phyloP scores from a whole-genome alignment of 2,329 filamentous ascomycete genomes.

The Cytospora piceae region DNA sequence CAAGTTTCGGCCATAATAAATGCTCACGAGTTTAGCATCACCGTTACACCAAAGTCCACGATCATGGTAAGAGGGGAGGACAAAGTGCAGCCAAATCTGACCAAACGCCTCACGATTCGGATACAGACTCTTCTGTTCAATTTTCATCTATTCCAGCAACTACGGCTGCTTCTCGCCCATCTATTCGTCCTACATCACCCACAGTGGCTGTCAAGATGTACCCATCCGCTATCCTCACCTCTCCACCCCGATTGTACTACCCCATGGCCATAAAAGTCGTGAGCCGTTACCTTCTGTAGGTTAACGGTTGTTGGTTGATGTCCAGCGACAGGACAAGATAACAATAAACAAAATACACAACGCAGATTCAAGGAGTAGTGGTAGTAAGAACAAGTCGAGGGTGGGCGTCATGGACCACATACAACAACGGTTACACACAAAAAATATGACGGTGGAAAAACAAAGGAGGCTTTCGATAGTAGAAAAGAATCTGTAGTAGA shows the following conservation, averaged over 20 bases:
- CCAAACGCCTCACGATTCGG: not conserved
- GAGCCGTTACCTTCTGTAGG: slow-evolving; percentile 17
- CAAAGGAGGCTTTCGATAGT: slow-evolving; percentile 10
- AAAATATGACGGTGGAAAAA: slow-evolving; percentile 19
- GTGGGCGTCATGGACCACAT: slow-evolving; percentile 14
- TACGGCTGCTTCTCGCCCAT: not conserved
- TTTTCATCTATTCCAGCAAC: slow-evolving; percentile 16
- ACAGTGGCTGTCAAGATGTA: not conserved
- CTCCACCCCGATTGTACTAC: slow-evolving; percentile 9
- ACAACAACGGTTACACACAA: slow-evolving; percentile 25
- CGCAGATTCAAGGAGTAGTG: not conserved
- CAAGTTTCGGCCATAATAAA: too few species aligned
- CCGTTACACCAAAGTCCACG: too few species aligned
- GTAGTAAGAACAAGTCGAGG: not conserved
- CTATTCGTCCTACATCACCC: not conserved
- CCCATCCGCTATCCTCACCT: slow-evolving; percentile 2
- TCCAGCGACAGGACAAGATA: slow-evolving; percentile 14
- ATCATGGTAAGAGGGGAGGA: not conserved
- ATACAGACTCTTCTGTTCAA: not conserved
- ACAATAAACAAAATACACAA: slow-evolving; percentile 2
- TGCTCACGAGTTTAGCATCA: too few species aligned
- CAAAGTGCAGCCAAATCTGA: not conserved
- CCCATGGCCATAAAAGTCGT: slow-evolving; percentile 25
- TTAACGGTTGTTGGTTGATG: not conserved
- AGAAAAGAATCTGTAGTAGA: slow-evolving; percentile 19